Evolutionary conservation across 441 rosid genomes (phyloP), one percentile per base, ranked within the genome.

Genomic region (Populus hybrid): DNA sequence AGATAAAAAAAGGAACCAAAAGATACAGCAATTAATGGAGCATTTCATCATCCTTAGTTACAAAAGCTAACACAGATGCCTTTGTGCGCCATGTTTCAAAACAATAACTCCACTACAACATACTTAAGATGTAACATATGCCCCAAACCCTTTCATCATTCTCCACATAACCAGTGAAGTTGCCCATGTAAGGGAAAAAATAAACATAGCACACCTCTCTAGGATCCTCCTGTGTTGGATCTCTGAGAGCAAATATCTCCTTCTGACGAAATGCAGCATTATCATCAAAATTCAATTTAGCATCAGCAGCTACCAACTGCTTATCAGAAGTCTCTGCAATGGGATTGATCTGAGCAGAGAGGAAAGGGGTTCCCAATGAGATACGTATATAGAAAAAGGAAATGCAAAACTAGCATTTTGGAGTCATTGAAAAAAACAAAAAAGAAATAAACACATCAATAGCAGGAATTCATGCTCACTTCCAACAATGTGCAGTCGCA

Each of bases 141-240:
- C 42, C 45, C 29, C 7, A 21, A 50, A 69, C 24, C 53, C 35
- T 29, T 64, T 26, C 38, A 6, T 29, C 65, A 56, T 11, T 26
- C 18, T 18, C 28, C 69, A 26, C 63, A 36, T 36, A 59, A 73
- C 72, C 24, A 10, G 74, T 72, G 20, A 70, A 6, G 59, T 24
- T 38, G 45, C 56, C 24, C 31, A 24, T 31, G 70, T 33, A 6
- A 21, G 16, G 16, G 7, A 6, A 9, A 38, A 36, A 70, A 69
- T 35, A 20, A 70, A 12, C 18, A 7, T 5, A 10, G 72, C 38
- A 82, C 65, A 96, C 99, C 97, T 96, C 99, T 80, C 98, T 82
- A 77, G 99, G 98, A 86, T 96, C 99, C 84, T 96, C 99, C 81
- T 94, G 99, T 20, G 98, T 81, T 76, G 97, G 93, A 88, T 96